Evolutionary conservation across 208 protist species (phyloP), one percentile per base, ranked within the genome.

Genomic region (Herpetomonas samuelpessoai): DNA sequence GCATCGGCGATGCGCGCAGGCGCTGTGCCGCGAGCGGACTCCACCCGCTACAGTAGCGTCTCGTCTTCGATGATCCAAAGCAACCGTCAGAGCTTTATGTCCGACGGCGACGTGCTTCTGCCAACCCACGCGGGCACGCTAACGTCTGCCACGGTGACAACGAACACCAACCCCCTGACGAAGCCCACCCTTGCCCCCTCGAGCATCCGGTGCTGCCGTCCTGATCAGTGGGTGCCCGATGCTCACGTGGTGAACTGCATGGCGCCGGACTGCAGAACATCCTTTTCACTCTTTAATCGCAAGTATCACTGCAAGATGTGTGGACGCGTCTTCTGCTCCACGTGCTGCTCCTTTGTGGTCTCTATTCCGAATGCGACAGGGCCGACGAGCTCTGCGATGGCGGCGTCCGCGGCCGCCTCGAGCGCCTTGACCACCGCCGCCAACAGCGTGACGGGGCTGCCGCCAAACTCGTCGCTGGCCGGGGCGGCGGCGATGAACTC

Each of bases 301-400:
- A 87, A 81, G 65, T 78, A 95, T 55, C 88, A 77, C 61, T 95
- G 88, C 56, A 69, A 70, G 18, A 77, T 91, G 45, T 95, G 88
- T 52, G 88, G 88, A 0, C 71, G 69, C 12, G 50, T 95, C 25
- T 95, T 92, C 54, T 95, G 88, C 61, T 69, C 75, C 0, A 74
- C 84, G 16, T 92, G 88, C 72, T 91, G 85, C 54, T 72, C 76
- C 29, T 72, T 83, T 47, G 63, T 55, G 25, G 58, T 87, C 24
- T 66, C 27, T 2, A 41, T 65, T 18, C 56, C 44, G 4, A 3
- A 22, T 19, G 44, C 16, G 21, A 31, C 54, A 10, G 27, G 10
- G 7, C n/a, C n/a, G 28, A 39, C 10, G 10, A 41, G 35, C 35
- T 7, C 35, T 41, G 35, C 10, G 44, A 22, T 22, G 7, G 49